phyloP scores from a whole-genome alignment of 306 rosid species.

The Prosopis cineraria region DNA sequence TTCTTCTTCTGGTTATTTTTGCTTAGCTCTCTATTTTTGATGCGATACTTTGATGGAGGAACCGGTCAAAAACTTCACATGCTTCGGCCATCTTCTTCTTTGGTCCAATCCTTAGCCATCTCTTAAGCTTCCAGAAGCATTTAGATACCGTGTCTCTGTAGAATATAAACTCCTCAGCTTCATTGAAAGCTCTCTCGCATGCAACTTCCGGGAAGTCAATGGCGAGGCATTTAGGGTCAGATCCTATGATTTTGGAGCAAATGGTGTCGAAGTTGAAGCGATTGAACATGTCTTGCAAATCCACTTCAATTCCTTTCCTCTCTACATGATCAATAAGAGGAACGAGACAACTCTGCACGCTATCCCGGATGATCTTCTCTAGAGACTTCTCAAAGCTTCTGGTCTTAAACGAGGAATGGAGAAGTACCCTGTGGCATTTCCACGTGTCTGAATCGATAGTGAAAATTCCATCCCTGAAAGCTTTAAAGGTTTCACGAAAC shows the following conservation, averaged over 20 bases:
- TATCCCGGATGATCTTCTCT: neutral
- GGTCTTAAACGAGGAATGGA: constrained; percentile 8
- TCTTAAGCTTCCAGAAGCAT: constrained; percentile 1
- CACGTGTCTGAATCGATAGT: constrained; percentile 22
- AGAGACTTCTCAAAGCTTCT: neutral
- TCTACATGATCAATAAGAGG: neutral
- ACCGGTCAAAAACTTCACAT: neutral
- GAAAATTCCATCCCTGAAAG: constrained; percentile 28
- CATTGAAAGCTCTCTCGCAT: constrained; percentile 1
- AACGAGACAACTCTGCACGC: neutral
- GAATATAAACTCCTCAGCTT: neutral
- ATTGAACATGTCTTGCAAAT: neutral
- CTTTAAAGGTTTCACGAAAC: constrained; percentile 29
- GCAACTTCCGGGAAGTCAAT: neutral
- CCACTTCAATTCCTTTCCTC: constrained; percentile 3
- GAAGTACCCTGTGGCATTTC: constrained; percentile 1
- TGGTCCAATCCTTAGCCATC: neutral
- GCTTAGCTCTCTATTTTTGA: neutral
- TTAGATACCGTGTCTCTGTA: neutral
- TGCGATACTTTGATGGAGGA: neutral
- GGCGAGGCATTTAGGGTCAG: neutral
- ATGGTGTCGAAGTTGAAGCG: constrained; percentile 6
- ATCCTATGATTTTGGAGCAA: neutral
- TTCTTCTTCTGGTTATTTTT: neutral
- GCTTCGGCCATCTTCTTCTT: constrained; percentile 3